These are phyloP conservation scores for Emericellopsis cladophorae DNA, from an alignment of 2,329 filamentous ascomycete genomes.

Conservation along the genomic window DNA sequence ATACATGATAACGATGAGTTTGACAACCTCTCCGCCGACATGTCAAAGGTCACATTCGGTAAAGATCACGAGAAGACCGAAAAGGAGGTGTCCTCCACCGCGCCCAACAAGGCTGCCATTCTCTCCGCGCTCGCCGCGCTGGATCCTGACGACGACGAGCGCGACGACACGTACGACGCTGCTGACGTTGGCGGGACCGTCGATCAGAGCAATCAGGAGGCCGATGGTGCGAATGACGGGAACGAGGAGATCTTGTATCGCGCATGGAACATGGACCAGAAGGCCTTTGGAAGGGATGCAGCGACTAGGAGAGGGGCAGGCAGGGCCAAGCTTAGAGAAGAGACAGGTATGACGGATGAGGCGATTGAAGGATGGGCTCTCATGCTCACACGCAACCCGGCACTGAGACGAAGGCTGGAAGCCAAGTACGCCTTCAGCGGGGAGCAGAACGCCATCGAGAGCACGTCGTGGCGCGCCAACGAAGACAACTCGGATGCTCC, in stretches of 20 bases:
- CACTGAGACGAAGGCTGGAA: conserved; percentile 57
- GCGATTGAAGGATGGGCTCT: conserved; percentile 88
- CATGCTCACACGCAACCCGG: conserved; percentile 66
- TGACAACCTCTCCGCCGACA: conserved; percentile 54
- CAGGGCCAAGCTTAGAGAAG: conserved; percentile 52
- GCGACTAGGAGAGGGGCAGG: conserved; percentile 52
- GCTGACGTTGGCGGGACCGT: conserved; percentile 85
- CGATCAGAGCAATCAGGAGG: conserved; percentile 50
- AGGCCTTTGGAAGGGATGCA: conserved; percentile 59
- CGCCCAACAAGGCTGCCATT: conserved; percentile 73
- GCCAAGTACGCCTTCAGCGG: conserved; percentile 56
- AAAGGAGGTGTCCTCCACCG: conserved; percentile 52
- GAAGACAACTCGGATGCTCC: conserved; percentile 42
- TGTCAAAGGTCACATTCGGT: conserved; percentile 65
- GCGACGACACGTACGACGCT: conserved; percentile 91
- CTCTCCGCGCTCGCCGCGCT: conserved; percentile 79
- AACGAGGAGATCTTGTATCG: conserved; percentile 65
- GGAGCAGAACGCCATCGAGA: conserved; percentile 48
- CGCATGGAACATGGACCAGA: conserved; percentile 52
- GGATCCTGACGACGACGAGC: conserved; percentile 89
- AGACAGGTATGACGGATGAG: conserved; percentile 87
- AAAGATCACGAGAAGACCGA: conserved; percentile 53
- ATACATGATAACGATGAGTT: conserved; percentile 73
- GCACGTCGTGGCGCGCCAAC: conserved; percentile 52
- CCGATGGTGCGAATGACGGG: conserved; percentile 30